Percentiles rank a stretch among this genome's conserved stretches.
Conservation (phyloP, 2,329 filamentous ascomycete genomes). For the Pseudocercospora pini-densiflorae region DNA sequence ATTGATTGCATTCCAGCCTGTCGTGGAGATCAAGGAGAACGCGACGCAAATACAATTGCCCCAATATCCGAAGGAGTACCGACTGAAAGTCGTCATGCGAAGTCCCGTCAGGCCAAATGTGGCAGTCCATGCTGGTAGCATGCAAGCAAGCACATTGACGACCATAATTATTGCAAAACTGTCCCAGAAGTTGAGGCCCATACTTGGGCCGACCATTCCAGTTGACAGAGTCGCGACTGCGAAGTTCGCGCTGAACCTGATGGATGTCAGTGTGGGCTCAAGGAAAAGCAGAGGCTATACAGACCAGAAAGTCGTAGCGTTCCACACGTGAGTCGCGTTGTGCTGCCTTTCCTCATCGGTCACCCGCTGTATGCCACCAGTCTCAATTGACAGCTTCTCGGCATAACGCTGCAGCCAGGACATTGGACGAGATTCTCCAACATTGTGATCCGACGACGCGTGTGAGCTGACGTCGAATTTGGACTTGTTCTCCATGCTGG, state of each 20-base stretch:
- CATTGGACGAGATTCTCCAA: neutral
- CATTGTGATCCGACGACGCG: neutral
- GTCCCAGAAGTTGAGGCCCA: slow-evolving; percentile 23
- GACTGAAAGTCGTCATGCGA: slow-evolving; percentile 24
- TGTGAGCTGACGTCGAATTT: neutral
- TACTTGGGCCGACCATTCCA: slow-evolving; percentile 22
- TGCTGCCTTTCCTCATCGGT: slow-evolving; percentile 18
- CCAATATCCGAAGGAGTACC: slow-evolving; percentile 25
- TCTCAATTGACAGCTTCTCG: slow-evolving; percentile 18
- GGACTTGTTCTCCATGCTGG: neutral
- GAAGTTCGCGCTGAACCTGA: slow-evolving; percentile 24
- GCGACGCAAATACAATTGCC: slow-evolving; percentile 16
- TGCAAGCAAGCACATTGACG: slow-evolving; percentile 20
- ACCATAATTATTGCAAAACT: slow-evolving; percentile 23
- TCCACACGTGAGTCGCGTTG: slow-evolving; percentile 16
- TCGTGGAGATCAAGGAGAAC: slow-evolving; percentile 21
- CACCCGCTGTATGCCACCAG: slow-evolving; percentile 21
- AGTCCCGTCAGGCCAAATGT: slow-evolving; percentile 23
- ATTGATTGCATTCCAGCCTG: slow-evolving; percentile 20
- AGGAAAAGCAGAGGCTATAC: neutral
- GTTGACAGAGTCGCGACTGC: slow-evolving; percentile 24
- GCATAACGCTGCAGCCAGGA: neutral
- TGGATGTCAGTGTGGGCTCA: neutral
- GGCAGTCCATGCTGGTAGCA: slow-evolving; percentile 20
- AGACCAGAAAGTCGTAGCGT: slow-evolving; percentile 22